Evolutionary conservation across 768 basidiomycete species (phyloP), one percentile per base, ranked within the genome.

Genomic region (Mycena vitilis): DNA sequence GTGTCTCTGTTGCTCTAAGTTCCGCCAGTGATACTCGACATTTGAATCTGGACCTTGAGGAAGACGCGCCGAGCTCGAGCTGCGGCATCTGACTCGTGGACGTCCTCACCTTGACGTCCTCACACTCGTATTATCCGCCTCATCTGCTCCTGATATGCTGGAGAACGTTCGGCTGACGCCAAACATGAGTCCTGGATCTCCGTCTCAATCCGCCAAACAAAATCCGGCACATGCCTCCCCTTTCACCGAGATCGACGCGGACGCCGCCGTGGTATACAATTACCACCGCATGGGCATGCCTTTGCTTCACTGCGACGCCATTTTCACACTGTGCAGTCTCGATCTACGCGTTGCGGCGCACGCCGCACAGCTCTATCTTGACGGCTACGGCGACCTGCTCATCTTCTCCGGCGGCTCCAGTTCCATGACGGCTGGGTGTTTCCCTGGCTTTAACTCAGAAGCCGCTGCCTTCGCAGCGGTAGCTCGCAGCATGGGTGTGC

Each of bases 321-420:
- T 72, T 18, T 72, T 72, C 52, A 55, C 53, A 6, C 71, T 72
- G 61, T 72, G 71, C 60, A 66, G 63, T 25, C 60, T 72, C 34
- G 71, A 72, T 47, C 63, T 55, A 11, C 71, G 71, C 37, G 71
- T 72, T 16, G 71, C 71, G 11, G 49, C 52, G 13, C 60, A 54
- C 42, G 71, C 65, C 58, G 71, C 71, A 4, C 37, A 69, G 40
- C 71, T 72, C 42, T 72, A 49, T 57, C 68, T 54, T 47, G 49
- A 55, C 1, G 68, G 71, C 34, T 53, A 55, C 56, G 71, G 56
- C 8, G 57, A 54, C 11, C 48, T 55, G 42, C 65, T 72, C 40
- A 70, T 72, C 40, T 72, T 69, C 60, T 72, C 71, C 9, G 71
- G 71, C 38, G 42, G 56, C 40, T 51, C 52, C 8, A 56, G 65